Evolutionary conservation across 129 eudicot species (phyloP).

Genomic region (Tanacetum coccineum): DNA sequence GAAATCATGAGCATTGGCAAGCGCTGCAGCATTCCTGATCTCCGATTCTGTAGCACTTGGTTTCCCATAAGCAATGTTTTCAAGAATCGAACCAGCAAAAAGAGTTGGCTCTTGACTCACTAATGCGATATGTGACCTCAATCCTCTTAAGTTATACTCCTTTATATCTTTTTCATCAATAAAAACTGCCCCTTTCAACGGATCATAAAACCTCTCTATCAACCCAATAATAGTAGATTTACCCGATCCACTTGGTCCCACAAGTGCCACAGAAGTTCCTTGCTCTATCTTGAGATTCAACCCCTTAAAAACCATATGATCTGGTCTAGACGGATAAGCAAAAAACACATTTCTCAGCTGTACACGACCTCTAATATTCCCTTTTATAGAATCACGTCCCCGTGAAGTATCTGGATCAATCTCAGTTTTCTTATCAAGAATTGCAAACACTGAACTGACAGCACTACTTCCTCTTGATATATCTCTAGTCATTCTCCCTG

Average conservation of each 20-base stretch:
- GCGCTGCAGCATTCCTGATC: slow-evolving; percentile 59
- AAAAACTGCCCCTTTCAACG: slow-evolving; percentile 41
- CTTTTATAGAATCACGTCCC: slow-evolving; percentile 28
- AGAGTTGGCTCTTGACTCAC: slow-evolving; percentile 83
- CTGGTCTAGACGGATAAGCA: slow-evolving; percentile 69
- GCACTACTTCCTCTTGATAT: slow-evolving; percentile 74
- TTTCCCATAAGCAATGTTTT: slow-evolving; percentile 74
- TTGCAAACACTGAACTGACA: slow-evolving; percentile 56
- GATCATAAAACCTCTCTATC: slow-evolving; percentile 73
- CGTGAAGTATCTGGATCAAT: slow-evolving; percentile 46
- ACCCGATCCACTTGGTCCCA: slow-evolving; percentile 79
- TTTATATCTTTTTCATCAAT: slow-evolving; percentile 54
- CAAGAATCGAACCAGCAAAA: slow-evolving; percentile 56
- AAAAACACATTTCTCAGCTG: slow-evolving; percentile 61
- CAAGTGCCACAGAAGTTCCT: slow-evolving; percentile 65
- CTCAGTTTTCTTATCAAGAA: slow-evolving; percentile 55
- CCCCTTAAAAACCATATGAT: slow-evolving; percentile 60
- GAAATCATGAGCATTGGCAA: slow-evolving; percentile 79
- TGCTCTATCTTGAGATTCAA: slow-evolving; percentile 51
- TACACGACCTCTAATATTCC: slow-evolving; percentile 44
- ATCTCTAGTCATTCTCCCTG: slow-evolving; percentile 76
- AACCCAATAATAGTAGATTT: slow-evolving; percentile 73
- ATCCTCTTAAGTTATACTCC: slow-evolving; percentile 46
- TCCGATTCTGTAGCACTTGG: slow-evolving; percentile 54
- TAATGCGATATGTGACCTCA: slow-evolving; percentile 64